Base-by-base conservation (phyloP, 495 filamentous ascomycete genomes). In the Parmelia sp. region DNA sequence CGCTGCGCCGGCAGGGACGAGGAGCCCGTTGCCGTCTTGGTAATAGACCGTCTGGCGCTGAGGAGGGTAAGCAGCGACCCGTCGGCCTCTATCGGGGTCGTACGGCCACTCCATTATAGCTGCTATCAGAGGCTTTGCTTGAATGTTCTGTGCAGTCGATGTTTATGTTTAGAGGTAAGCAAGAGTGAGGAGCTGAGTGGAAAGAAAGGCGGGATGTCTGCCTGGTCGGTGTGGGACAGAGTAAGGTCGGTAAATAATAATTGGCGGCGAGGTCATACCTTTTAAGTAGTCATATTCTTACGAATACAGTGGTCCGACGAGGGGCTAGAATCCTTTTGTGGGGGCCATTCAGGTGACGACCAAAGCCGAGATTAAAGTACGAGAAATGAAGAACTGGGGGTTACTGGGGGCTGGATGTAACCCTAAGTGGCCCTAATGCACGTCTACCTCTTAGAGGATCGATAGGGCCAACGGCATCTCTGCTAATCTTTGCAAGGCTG, bases 11-110 rank as follows among this genome's bases (percentile, higher is more conserved):
- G 68, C 56, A 25, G 70, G 70, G 25, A 68, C 59, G 31, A 71
- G 68, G 53, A 68, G 64, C 17, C 69, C 69, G 36, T 66, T 60
- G 31, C 36, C 40, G 47, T 71, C 69, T 45, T 64, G 53, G 33
- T 37, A 60, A 35, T 65, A 71, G 37, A 63, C 61, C 4, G 59
- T 23, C 55, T 64, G 67, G 23, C 65, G 65, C 31, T 59, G 62
- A 40, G n/a, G 42, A 29, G 3, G 37, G 40, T 66, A 58, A 40
- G 67, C 69, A 40, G 69, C 57, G 62, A 36, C 61, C 11, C 61
- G 57, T 5, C 69, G 64, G 23, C 42, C 62, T 39, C 62, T 58
- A 33, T 51, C 31, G 29, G 21, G 56, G 33, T 42, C 35, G 29
- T 39, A 51, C 23, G 51, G 61, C 61, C 61, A 63, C 61, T 63